Base-by-base conservation (phyloP, 1,284 basidiomycete species). In the Apiotrichum veenhuisii region DNA sequence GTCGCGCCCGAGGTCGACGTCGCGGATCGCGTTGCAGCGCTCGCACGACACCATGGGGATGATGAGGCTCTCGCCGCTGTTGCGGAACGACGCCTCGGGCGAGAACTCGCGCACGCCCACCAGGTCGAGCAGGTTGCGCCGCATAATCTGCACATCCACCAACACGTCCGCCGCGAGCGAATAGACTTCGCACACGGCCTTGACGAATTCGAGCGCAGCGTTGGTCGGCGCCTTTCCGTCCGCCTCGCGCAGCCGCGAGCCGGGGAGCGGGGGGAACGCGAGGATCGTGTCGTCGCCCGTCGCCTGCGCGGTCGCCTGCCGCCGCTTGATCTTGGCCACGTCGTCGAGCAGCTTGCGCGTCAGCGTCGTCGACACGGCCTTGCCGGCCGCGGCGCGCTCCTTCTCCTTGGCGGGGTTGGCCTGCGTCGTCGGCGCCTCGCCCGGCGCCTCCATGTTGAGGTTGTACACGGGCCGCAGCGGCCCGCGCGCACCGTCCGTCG, bases 1-100 rank as follows among this genome's bases (percentile, higher is more conserved):
- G 74, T 97, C 94, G n/a, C 94, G 84, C 72, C 93, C 96, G 64
- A 98, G 87, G 73, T 98, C 95, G 64, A 98, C 89, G 73, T 94
- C 91, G 20, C 90, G 85, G 58, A 95, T 83, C 23, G 83, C 81
- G 74, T 94, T 94, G 78, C 96, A 99, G 68, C 88, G 85, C 52
- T 83, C 84, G 75, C 96, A 98, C 26, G 94, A 89, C 26, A 98
- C 88, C 72, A 91, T 90, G 25, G 87, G 82, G 26, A 98, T 77
- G 64, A 88, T 87, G 61, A 98, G 84, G 3, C 91, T 86, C 69
- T 96, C 88, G 78, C 95, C 98, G 0, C 95, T 95, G 71, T 97
- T 95, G 55, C 85, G 84, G 81, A 94, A 97, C 0, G 82, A 75
- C 2, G 92, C 92, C 49, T 91, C 88, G 40, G 78, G 79, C 15